These are phyloP conservation scores for Erythrobasidium hasegawianum DNA, from an alignment of 1,284 basidiomycete genomes.

Conservation along the genomic window DNA sequence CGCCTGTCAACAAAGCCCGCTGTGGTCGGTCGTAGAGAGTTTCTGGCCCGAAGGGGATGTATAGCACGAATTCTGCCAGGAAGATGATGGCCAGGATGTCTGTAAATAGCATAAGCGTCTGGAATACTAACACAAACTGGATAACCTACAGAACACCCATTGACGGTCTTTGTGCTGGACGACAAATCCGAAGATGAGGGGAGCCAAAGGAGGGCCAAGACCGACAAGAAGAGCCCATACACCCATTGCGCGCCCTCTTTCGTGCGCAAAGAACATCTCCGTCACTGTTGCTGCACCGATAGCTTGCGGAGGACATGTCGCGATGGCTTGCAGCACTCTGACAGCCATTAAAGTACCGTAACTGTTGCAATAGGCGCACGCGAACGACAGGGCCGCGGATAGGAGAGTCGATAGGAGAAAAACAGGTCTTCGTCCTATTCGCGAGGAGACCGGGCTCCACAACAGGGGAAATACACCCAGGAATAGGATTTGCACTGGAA, in stretches of 20 bases:
- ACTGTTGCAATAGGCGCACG: conserved; percentile 31
- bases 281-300: conserved; percentile 30
- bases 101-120: not conserved
- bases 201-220: conserved; percentile 5
- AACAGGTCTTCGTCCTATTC: conserved; percentile 36
- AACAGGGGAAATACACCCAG: conserved; percentile 33
- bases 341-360: conserved; percentile 37
- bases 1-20: conserved; percentile 3
- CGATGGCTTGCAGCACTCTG: conserved; percentile 35
- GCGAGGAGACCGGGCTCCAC: conserved; percentile 25
- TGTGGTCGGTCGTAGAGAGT: conserved; percentile 36
- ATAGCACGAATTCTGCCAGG: conserved; percentile 11
- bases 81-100: not conserved
- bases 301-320: conserved; percentile 1
- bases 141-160: conserved; percentile 35
- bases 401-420: conserved; percentile 30
- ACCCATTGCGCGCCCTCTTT: conserved; percentile 33
- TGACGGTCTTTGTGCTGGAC: conserved; percentile 26
- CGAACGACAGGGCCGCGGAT: conserved; percentile 29
- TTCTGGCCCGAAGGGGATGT: conserved; percentile 36
- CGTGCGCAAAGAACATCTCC: conserved; percentile 40
- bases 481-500: conserved; percentile 28
- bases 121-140: not conserved
- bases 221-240: conserved; percentile 36
- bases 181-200: conserved; percentile 25